A percentile compares a stretch with the other conserved stretches of the same genome.
Evolutionary conservation across 257 asterid genomes (phyloP).

Genomic region (Hygrophila difformis): DNA sequence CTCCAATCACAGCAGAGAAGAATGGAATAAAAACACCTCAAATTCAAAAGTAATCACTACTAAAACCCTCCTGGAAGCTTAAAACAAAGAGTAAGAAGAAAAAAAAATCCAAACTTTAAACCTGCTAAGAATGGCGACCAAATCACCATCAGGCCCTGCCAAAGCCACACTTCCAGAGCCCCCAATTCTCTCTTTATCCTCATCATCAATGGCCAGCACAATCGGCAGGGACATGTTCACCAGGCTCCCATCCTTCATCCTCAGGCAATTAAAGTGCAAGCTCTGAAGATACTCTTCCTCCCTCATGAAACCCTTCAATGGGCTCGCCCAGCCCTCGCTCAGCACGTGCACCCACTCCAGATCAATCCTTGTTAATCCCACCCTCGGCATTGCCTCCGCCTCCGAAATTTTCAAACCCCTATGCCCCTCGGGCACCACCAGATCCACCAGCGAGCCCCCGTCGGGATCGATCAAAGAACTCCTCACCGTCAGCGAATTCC

Average conservation of each 20-base stretch:
- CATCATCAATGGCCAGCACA: slow-evolving; percentile 68
- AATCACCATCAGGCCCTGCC: slow-evolving; percentile 41
- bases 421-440: slow-evolving; percentile 50
- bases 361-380: slow-evolving; percentile 59
- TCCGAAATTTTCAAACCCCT: slow-evolving; percentile 33
- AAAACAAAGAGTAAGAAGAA: no score
- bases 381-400: slow-evolving; percentile 48
- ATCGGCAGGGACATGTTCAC: slow-evolving; percentile 83
- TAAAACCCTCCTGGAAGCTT: no score
- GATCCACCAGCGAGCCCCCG: slow-evolving; percentile 76
- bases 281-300: slow-evolving; percentile 80
- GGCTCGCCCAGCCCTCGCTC: slow-evolving; percentile 94
- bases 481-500: slow-evolving; percentile 22
- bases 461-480: slow-evolving; percentile 79
- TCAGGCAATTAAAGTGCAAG: slow-evolving; percentile 71
- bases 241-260: slow-evolving; percentile 51
- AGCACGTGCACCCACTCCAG: slow-evolving; percentile 86
- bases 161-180: slow-evolving; percentile 41
- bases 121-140: slow-evolving; percentile 66
- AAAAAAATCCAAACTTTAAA: no score
- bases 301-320: slow-evolving; percentile 75
- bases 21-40: not conserved
- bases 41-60: no score
- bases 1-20: not conserved
- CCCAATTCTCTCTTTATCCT: slow-evolving; percentile 42